Conservation (phyloP, 163 green algal species). For the Coccomyxa subellipsoidea region DNA sequence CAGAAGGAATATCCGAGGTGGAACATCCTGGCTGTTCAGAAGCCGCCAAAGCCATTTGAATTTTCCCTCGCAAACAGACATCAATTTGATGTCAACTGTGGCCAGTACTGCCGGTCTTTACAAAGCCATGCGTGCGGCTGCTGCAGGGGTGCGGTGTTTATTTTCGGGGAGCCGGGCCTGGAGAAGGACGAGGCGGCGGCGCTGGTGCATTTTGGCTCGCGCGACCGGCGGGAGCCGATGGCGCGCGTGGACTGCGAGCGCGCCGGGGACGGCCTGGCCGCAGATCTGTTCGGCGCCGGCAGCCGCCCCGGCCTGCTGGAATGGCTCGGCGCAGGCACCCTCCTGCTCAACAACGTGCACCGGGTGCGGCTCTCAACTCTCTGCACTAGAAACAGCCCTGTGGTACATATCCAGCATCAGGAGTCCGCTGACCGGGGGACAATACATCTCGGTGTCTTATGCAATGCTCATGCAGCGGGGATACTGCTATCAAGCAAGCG, state of each 20-base stretch:
- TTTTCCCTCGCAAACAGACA: too few species aligned
- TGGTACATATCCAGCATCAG: too few species aligned
- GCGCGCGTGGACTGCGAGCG: conserved; percentile 42
- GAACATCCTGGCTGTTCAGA: too few species aligned
- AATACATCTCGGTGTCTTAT: too few species aligned
- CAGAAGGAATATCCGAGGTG: too few species aligned
- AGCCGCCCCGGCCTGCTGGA: conserved; percentile 58
- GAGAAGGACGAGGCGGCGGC: conserved; percentile 67
- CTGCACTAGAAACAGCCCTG: too few species aligned
- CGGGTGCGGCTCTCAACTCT: conserved; percentile 31
- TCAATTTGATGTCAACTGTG: too few species aligned
- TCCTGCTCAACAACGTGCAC: conserved; percentile 69
- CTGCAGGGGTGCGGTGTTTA: conserved; percentile 45
- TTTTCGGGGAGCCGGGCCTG: conserved; percentile 74
- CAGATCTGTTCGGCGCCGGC: conserved; percentile 60
- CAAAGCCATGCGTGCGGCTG: neutral
- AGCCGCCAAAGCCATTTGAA: too few species aligned
- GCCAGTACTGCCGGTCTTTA: too few species aligned
- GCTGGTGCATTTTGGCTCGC: conserved; percentile 68
- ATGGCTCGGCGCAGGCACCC: conserved; percentile 43
- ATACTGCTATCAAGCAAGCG: too few species aligned
- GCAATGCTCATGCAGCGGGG: too few species aligned
- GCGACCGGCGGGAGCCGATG: conserved; percentile 24
- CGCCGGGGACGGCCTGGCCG: conserved; percentile 21
- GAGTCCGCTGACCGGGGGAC: too few species aligned